phyloP scores from a whole-genome alignment of 1,284 basidiomycete species.

The Ustilago tritici region DNA sequence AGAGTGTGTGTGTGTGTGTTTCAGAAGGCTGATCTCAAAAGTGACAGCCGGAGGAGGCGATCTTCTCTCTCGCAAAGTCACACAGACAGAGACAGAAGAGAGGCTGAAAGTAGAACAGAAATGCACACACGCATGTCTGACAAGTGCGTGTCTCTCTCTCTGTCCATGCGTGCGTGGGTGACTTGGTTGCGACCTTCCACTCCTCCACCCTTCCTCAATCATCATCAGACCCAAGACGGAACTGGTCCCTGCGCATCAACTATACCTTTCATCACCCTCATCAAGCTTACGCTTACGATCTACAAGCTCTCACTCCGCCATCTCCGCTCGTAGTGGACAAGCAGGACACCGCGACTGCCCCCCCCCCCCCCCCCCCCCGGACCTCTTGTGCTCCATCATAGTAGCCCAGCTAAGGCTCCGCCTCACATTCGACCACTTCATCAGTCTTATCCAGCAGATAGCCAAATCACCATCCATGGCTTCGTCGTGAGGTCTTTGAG shows the following conservation, averaged over 20 bases:
- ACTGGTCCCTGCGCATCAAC: not conserved
- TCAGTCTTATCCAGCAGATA: not conserved
- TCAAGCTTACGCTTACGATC: not conserved
- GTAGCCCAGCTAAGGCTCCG: not conserved
- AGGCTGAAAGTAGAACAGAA: not conserved
- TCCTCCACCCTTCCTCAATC: constrained; percentile 1
- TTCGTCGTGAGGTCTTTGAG: not conserved
- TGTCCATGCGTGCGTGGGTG: not conserved
- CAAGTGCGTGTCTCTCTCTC: not conserved
- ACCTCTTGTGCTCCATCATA: not conserved
- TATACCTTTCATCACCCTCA: constrained; percentile 3
- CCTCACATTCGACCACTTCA: not conserved
- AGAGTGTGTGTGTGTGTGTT: not conserved
- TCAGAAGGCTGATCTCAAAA: not conserved
- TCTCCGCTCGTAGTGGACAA: not conserved
- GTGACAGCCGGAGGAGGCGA: constrained; percentile 1
- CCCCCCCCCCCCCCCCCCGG: too few relatives aligned
- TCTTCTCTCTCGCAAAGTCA: not conserved
- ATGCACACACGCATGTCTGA: constrained; percentile 9
- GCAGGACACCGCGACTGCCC: not conserved
- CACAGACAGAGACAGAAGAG: not conserved
- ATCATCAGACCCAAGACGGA: not conserved
- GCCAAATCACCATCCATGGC: not conserved
- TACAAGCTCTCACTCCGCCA: not conserved
- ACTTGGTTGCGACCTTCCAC: not conserved